Evolutionary conservation across 2,329 filamentous ascomycete species (phyloP), one percentile per base, ranked within the genome.

Genomic region (Juglanconis juglandina): DNA sequence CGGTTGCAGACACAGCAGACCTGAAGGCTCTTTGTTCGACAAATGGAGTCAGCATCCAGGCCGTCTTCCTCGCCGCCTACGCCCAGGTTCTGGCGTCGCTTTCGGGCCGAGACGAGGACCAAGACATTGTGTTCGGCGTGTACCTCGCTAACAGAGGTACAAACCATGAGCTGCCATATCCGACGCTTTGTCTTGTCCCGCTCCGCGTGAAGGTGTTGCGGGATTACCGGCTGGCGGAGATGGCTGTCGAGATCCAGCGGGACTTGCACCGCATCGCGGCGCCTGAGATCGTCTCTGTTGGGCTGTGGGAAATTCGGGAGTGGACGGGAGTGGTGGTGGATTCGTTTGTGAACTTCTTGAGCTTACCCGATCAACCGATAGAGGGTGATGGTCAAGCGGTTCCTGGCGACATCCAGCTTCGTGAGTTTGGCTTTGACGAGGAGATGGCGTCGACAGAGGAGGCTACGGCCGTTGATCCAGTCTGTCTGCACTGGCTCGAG

Each of bases 331-430:
- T 92, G 2, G 77, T 73, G 57, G 72, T 96, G 1, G 83, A 90
- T 66, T 86, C 83, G 0, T 94, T 91, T 74, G 86, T 96, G 67
- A 97, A 97, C 71, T 95, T 96, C 65, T 73, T 96, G 17, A 85
- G 79, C 55, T 71, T 86, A 5, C 82, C 82, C 0, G 60, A 64
- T 7, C 46, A 58, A 24, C 39, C 10, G n/a, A 17, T 34, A 4
- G 14, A 33, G 9, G 37, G 42, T n/a, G 32, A 35, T 4, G 33
- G 24, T 5, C 37, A n/a, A 3, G 49, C n/a, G 8, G 37, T 11
- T 39, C n/a, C 13, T 13, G 41, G 37, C 4, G 52, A n/a, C 2
- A 34, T 63, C 13, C 52, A 42, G 17, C 53, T 60, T 8, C 17
- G 53, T 39, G 46, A 52, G 3, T 14, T 47, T 14, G n/a, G 37